Base-by-base conservation (phyloP, 768 basidiomycete species). In the Macrolepiota albuminosa region DNA sequence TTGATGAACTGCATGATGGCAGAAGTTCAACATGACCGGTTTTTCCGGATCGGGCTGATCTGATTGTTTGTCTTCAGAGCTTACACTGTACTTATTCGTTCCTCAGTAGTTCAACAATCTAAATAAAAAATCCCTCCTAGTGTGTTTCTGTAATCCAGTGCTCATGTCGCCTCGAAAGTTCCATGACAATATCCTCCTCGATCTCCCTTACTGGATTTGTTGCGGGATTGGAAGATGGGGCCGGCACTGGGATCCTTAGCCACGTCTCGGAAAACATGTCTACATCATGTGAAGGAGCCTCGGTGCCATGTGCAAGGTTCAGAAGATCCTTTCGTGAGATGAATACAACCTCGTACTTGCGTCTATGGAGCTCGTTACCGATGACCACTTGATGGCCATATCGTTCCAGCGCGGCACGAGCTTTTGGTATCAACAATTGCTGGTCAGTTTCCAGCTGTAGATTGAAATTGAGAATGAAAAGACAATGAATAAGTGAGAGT, bases 331-430 rank as follows among this genome's bases (percentile, higher is more conserved):
- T 78, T 46, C 75, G 84, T 21, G 91, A 90, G 34, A 99, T 89
- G 67, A 98, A 90, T 6, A 96, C 91, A 57, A 99, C 96, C 70
- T 95, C 90, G 63, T 83, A 83, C 72, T 99, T 99, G 55, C 97
- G 84, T 40, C 84, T 82, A 68, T 95, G 84, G n/a, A 99, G 85
- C 61, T 94, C 89, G 72, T 99, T 99, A 21, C 93, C 97, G 62
- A 99, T 93, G 56, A 99, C 97, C 33, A 97, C 86, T 70, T 98
- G 95, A 71, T 98, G 97, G 1, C 95, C 95, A 72, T 98, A 99
- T 29, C 95, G 85, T 61, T 93, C 87, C 37, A 98, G 83, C 1
- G 97, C 93, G 9, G 81, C 83, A 16, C 86, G 82, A 0, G 95
- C 88, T 78, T 99, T 99, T 34, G 97, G 96, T 59, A 98, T 81